Percentiles rank a stretch among this genome's conserved stretches.
These are phyloP conservation scores for Didymella sp. DNA, from an alignment of 2,329 filamentous ascomycete genomes.

Conservation along the genomic window DNA sequence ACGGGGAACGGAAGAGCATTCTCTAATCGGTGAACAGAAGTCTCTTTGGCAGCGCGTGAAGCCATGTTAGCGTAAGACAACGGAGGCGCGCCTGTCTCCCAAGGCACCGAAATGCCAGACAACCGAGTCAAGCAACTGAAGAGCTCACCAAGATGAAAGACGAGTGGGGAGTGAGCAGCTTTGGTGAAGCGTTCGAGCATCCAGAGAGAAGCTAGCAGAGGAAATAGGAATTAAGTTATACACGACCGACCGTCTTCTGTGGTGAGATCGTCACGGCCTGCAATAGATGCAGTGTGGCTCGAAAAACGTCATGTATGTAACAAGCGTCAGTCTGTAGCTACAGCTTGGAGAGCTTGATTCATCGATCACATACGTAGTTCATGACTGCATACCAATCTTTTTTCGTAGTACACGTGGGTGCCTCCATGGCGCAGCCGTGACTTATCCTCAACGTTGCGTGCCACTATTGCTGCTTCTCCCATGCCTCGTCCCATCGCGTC, in stretches of 20 bases:
- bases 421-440: not conserved
- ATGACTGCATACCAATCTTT: not conserved
- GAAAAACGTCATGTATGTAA: not conserved
- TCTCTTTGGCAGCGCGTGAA: not conserved
- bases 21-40: not conserved
- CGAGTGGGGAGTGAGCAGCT: not conserved
- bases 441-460: not conserved
- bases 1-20: not conserved
- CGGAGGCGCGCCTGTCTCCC: too few species aligned
- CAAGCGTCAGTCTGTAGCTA: not conserved
- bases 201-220: not conserved
- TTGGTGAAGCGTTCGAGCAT: not conserved
- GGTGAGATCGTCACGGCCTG: not conserved
- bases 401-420: not conserved
- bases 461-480: not conserved
- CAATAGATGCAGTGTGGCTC: too few species aligned
- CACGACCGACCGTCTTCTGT: too few species aligned
- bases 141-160: not conserved
- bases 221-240: not conserved
- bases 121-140: too few species aligned
- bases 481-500: slow-evolving; percentile 7
- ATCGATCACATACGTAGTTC: not conserved
- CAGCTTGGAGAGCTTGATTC: not conserved
- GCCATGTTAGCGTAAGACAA: not conserved
- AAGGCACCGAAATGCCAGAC: too few species aligned